A percentile compares a stretch with the other conserved stretches of the same genome.
phyloP scores from a whole-genome alignment of 139 green algal species.

The Gonium pectorale region DNA sequence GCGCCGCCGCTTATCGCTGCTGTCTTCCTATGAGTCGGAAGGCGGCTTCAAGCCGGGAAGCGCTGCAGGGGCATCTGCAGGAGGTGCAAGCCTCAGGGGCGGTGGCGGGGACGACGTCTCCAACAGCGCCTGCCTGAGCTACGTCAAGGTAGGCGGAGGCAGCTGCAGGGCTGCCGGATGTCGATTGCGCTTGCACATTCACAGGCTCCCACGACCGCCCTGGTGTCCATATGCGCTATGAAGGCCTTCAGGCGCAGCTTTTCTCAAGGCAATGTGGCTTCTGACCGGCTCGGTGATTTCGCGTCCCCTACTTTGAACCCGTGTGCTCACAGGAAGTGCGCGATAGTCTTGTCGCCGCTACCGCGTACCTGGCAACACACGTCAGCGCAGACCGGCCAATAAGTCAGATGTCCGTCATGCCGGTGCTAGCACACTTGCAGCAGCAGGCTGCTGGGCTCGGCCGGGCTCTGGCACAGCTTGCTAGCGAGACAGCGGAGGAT shows the following conservation, averaged over 20 bases:
- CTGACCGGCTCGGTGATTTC: too few species aligned
- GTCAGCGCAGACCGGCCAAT: background rate
- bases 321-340: constrained; percentile 6
- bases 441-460: constrained; percentile 5
- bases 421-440: constrained; percentile 25
- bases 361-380: background rate
- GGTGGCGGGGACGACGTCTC: background rate
- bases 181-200: too few species aligned
- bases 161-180: too few species aligned
- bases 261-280: too few species aligned
- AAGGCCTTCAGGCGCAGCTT: too few species aligned
- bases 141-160: constrained; percentile 5
- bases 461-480: constrained; percentile 8
- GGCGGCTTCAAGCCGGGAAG: background rate
- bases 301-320: too few species aligned
- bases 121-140: constrained; percentile 4
- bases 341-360: background rate
- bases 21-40: constrained; percentile 14
- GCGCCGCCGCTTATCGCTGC: constrained; percentile 19
- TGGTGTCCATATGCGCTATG: too few species aligned
- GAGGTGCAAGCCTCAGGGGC: background rate
- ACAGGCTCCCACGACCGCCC: too few species aligned
- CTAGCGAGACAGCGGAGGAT: constrained; percentile 33
- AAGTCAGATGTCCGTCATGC: background rate
- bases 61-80: background rate